Conservation (phyloP, 192 early-diverging fungal genomes). For the Coemansia sp. region DNA sequence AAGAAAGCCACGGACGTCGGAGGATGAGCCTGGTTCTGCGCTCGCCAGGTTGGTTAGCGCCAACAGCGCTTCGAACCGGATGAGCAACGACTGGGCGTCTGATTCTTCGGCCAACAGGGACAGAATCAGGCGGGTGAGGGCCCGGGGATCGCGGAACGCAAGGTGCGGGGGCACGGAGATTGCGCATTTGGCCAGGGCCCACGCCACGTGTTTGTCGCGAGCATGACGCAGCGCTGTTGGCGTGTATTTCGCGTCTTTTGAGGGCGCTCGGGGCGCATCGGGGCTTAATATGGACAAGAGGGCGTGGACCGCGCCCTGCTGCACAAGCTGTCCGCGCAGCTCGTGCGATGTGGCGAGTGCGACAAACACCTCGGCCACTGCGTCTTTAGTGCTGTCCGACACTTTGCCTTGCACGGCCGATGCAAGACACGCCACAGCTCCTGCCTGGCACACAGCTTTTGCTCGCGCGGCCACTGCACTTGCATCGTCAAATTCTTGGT, state of each 20-base stretch:
- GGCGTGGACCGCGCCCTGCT: slow-evolving; percentile 74
- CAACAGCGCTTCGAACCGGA: slow-evolving; percentile 88
- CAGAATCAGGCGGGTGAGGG: slow-evolving; percentile 71
- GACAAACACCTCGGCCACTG: slow-evolving; percentile 65
- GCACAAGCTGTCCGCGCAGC: slow-evolving; percentile 74
- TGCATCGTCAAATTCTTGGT: too few relatives aligned
- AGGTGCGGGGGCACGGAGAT: slow-evolving; percentile 87
- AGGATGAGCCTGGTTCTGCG: slow-evolving; percentile 51
- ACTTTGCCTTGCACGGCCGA: slow-evolving; percentile 44
- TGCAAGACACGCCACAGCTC: slow-evolving; percentile 35
- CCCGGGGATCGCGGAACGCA: slow-evolving; percentile 75
- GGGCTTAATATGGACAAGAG: slow-evolving; percentile 53
- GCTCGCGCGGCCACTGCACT: slow-evolving; percentile 53
- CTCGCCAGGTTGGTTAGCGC: slow-evolving; percentile 91
- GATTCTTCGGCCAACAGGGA: slow-evolving; percentile 31
- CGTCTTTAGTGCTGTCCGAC: slow-evolving; percentile 63
- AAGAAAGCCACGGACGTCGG: slow-evolving; percentile 65
- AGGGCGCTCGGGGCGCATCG: slow-evolving; percentile 26
- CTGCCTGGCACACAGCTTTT: slow-evolving; percentile 57
- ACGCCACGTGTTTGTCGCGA: slow-evolving; percentile 59
- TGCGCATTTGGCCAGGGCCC: slow-evolving; percentile 89
- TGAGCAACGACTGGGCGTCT: slow-evolving; percentile 59
- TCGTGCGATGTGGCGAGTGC: slow-evolving; percentile 70
- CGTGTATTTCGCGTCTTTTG: slow-evolving; percentile 19
- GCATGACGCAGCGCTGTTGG: slow-evolving; percentile 38